phyloP scores from a whole-genome alignment of 1,284 basidiomycete species.

The Melampsora larici-populina region DNA sequence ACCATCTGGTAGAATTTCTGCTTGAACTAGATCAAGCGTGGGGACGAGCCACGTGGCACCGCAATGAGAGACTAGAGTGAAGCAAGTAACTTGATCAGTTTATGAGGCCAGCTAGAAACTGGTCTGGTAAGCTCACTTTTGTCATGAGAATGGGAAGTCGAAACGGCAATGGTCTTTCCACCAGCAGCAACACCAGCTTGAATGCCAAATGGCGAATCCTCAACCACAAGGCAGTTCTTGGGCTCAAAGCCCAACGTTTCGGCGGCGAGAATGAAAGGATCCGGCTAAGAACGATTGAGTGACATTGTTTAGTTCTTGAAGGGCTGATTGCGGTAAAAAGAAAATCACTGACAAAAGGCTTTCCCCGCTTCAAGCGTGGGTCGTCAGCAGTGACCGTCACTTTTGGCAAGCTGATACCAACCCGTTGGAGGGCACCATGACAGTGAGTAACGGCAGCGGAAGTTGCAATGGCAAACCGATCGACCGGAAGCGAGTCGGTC shows the following conservation, averaged over 20 bases:
- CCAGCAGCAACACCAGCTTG: constrained; percentile 67
- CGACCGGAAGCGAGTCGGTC: constrained; percentile 67
- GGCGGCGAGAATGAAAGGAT: constrained; percentile 72
- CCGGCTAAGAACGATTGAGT: constrained; percentile 57
- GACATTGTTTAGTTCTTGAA: no score
- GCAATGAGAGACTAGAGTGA: constrained; percentile 22
- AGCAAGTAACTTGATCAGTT: no score
- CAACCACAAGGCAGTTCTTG: constrained; percentile 63
- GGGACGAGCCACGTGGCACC: constrained; percentile 35
- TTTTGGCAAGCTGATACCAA: constrained; percentile 67
- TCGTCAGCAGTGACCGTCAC: constrained; percentile 77
- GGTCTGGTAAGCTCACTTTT: constrained; percentile 23
- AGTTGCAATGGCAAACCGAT: constrained; percentile 69
- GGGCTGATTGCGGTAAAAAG: no score
- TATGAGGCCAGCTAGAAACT: no score
- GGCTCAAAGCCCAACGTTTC: constrained; percentile 64
- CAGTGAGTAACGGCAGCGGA: constrained; percentile 69
- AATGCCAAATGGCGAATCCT: constrained; percentile 58
- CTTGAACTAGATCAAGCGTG: constrained; percentile 53
- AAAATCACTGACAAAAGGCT: constrained; percentile 49
- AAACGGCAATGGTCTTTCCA: constrained; percentile 71
- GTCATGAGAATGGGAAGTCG: constrained; percentile 58
- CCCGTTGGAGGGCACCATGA: constrained; percentile 67
- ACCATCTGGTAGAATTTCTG: constrained; percentile 53
- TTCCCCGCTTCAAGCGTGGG: constrained; percentile 55